Evolutionary conservation across 2,329 filamentous ascomycete genomes (phyloP), one percentile per base, ranked within the genome.

Genomic region (Colletotrichum costaricense): DNA sequence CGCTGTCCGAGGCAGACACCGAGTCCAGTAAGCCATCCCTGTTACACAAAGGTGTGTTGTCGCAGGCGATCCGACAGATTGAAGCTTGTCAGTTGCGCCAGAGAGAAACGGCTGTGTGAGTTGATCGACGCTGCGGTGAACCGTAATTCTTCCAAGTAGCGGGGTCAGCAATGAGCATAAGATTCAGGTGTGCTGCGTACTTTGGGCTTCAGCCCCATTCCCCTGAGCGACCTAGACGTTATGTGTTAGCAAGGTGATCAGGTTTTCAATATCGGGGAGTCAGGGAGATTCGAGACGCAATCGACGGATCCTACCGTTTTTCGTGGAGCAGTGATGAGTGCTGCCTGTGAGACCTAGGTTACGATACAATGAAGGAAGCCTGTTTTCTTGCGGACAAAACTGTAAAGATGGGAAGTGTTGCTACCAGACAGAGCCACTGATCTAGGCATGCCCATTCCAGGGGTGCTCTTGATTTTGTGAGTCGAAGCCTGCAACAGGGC

Each of bases 301-400:
- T 33, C n/a, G 49, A 71, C 49, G 64, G 69, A 22, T 66, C 46
- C 24, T 49, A 49, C 63, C 56, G 56, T 35, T 16, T 62, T 33
- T 62, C 35, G 68, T 60, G 63, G 38, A n/a, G 30, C 14, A 24
- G 28, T 22, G 11, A 63, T 22, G n/a, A 19, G 42, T 8, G 2
- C 35, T 65, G 49, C 14, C 6, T 49, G 52, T 22, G 28, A 56
- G 14, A 65, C 42, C 22, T 22, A 9, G 22, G 49, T 49, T 22
- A 11, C 8, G 19, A n/a, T n/a, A 49, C 9, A n/a, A n/a, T 8
- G 42, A 49, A 7, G 19, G 33, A 12, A 11, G 33, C 33, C 33
- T 35, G 11, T 35, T 8, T 35, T 35, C 11, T 35, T 35, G 33
- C 11, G 33, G 33, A 12, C 11, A 12, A 11, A 35, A 5, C 4